A percentile compares a stretch with the other conserved stretches of the same genome.
Evolutionary conservation across 2,329 filamentous ascomycete species (phyloP).

Genomic region (Penicillium sp.): DNA sequence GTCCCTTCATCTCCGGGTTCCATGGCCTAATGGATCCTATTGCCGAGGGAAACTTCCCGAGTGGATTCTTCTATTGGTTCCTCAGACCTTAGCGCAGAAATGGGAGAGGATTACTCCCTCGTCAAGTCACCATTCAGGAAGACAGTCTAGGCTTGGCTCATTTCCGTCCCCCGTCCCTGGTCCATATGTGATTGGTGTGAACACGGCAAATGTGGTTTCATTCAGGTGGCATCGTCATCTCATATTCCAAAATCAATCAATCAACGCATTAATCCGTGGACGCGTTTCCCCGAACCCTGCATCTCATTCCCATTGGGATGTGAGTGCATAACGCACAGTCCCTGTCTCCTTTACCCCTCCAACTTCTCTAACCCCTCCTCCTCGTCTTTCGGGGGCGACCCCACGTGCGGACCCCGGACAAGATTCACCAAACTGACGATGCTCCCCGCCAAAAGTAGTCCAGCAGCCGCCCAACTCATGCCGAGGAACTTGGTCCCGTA

Average conservation of each 20-base stretch:
- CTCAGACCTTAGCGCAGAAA: neutral
- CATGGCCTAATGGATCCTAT: neutral
- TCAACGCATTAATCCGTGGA: neutral
- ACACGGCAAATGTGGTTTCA: constrained; percentile 4
- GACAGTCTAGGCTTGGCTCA: neutral
- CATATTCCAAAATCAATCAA: neutral
- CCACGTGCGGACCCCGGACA: constrained; percentile 11
- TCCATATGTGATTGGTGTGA: constrained; percentile 1
- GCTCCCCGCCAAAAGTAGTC: constrained; percentile 31
- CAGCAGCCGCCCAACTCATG: constrained; percentile 61
- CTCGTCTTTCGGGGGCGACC: constrained; percentile 16
- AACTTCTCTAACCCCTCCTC: constrained; percentile 13
- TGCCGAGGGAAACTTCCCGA: neutral
- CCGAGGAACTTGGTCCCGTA: constrained; percentile 58
- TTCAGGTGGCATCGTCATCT: constrained; percentile 19
- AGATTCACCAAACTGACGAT: constrained; percentile 31
- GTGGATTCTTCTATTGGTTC: neutral
- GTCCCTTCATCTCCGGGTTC: neutral
- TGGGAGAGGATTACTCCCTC: neutral
- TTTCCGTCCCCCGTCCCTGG: neutral
- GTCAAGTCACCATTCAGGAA: neutral
- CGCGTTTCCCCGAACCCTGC: constrained; percentile 8
- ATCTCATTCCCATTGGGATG: constrained; percentile 1
- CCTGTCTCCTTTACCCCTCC: neutral
- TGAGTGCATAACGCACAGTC: neutral